Base-by-base conservation (phyloP, 2,329 filamentous ascomycete genomes). In the Pezizomycotina sp. region DNA sequence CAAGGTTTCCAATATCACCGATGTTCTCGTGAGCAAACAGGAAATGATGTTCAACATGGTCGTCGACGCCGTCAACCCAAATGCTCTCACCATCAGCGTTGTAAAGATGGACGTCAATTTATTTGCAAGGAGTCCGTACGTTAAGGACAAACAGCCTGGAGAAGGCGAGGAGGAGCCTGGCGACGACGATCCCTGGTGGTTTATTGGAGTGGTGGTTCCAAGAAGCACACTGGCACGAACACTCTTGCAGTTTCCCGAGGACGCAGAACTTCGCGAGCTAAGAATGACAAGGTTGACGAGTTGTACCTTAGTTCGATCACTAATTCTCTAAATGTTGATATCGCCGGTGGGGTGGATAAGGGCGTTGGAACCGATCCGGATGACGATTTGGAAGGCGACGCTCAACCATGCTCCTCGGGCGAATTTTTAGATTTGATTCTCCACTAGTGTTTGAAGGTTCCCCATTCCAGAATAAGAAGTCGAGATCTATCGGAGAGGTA, bases 31-130 rank as follows among this genome's bases (percentile, higher is more conserved):
- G 2, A 92, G 81, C 50, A 81, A 92, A 56, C 81, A 92, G 56
- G 84, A 95, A 55, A 68, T 98, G 26, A 92, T 98, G 71, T 69
- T 95, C 51, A 86, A 98, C 56, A 61, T 98, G 31, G 72, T 80
- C 13, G 81, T 98, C 42, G 72, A 72, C 48, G 89, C 86, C 1
- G 66, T 86, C 50, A 98, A 98, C 54, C 84, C 86, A 1, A 98
- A 95, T 50, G 74, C 93, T 25, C 77, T 95, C 24, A 74, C 82
- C 2, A 77, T 98, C 26, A 77, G 77, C 2, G 72, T 98, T 23
- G 74, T 79, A 46, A 74, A 84, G 29, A 77, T 91, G 53, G 83
- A 95, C 54, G 66, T 95, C 38, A 83, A 91, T 52, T 69, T 98
- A 20, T 95, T 95, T 57, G 89, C 89, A 19, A 92, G 91, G 58